phyloP scores from a whole-genome alignment of 139 green algal genomes.

The Pseudopediastrum boryanum region DNA sequence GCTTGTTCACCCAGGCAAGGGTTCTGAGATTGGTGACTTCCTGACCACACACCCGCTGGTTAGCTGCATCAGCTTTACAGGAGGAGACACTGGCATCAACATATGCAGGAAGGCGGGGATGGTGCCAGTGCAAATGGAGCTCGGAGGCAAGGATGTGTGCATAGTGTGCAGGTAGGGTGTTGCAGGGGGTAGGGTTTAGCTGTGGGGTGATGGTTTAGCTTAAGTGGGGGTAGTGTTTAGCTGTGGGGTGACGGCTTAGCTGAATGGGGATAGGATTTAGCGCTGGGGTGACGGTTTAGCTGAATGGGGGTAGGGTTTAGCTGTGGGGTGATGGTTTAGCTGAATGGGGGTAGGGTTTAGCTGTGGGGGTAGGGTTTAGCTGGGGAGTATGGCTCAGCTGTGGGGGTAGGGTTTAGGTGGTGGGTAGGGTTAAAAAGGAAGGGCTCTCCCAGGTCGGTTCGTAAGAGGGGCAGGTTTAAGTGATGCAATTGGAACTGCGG shows the following conservation, averaged over 20 bases:
- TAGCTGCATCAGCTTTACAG: slow-evolving; percentile 93
- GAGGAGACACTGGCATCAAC: slow-evolving; percentile 65
- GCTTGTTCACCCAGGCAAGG: slow-evolving; percentile 38
- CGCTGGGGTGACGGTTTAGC: too few species aligned
- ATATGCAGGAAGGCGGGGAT: slow-evolving; percentile 88
- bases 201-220: not conserved
- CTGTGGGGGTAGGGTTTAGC: too few species aligned
- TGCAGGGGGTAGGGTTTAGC: not conserved
- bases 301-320: not conserved
- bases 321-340: not conserved
- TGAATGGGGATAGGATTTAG: too few species aligned
- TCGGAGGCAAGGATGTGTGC: slow-evolving; percentile 91
- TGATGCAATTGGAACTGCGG: too few species aligned
- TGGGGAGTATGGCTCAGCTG: too few species aligned
- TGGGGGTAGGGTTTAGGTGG: too few species aligned
- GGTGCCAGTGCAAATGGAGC: slow-evolving; percentile 97
- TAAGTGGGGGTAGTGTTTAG: too few species aligned
- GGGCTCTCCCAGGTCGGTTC: too few species aligned
- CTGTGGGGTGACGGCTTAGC: too few species aligned
- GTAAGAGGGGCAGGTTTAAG: too few species aligned
- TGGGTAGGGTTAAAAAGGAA: not conserved
- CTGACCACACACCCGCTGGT: slow-evolving; percentile 84
- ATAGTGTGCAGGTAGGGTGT: slow-evolving; percentile 30
- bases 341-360: too few species aligned
- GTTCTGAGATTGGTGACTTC: slow-evolving; percentile 96